These are phyloP conservation scores for Salix caprea DNA, from an alignment of 345 rosid genomes.

Conservation along the genomic window DNA sequence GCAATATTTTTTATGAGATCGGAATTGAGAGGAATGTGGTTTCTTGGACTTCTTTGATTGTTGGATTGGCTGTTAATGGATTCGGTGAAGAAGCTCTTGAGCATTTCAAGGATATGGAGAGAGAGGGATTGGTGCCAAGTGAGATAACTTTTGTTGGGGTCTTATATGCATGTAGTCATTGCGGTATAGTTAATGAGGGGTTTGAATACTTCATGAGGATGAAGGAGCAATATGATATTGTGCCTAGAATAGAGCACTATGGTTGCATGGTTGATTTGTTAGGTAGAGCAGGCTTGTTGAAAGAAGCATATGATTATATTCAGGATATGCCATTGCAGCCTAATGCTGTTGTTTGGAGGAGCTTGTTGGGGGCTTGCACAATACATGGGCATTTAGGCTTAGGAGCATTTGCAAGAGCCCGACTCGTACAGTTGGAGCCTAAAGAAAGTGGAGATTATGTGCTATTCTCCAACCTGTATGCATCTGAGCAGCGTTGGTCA, in stretches of 20 bases:
- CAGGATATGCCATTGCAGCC: constrained; percentile 57
- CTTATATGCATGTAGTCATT: constrained; percentile 84
- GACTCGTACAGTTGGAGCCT: constrained; percentile 57
- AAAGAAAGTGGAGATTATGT: constrained; percentile 76
- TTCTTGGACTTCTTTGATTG: constrained; percentile 78
- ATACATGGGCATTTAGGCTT: constrained; percentile 52
- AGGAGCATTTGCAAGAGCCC: constrained; percentile 56
- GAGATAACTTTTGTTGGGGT: constrained; percentile 78
- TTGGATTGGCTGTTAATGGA: constrained; percentile 84
- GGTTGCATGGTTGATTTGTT: constrained; percentile 91
- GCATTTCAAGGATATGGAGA: constrained; percentile 53
- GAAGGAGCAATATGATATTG: constrained; percentile 55
- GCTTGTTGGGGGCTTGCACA: constrained; percentile 64
- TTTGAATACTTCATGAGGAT: constrained; percentile 57
- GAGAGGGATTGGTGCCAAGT: constrained; percentile 42
- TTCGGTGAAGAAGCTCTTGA: constrained; percentile 66
- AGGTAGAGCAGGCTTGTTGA: constrained; percentile 74
- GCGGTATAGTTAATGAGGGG: constrained; percentile 78
- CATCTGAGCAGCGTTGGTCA: constrained; percentile 66
- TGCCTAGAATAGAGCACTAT: constrained; percentile 72
- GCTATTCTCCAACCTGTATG: constrained; percentile 77
- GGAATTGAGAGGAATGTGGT: constrained; percentile 46
- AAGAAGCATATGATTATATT: constrained; percentile 52
- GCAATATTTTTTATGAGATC: constrained; percentile 53
- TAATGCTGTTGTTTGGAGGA: constrained; percentile 79